Conservation (phyloP, 164 flowering plant genomes). For the Nelumbo lutea region DNA sequence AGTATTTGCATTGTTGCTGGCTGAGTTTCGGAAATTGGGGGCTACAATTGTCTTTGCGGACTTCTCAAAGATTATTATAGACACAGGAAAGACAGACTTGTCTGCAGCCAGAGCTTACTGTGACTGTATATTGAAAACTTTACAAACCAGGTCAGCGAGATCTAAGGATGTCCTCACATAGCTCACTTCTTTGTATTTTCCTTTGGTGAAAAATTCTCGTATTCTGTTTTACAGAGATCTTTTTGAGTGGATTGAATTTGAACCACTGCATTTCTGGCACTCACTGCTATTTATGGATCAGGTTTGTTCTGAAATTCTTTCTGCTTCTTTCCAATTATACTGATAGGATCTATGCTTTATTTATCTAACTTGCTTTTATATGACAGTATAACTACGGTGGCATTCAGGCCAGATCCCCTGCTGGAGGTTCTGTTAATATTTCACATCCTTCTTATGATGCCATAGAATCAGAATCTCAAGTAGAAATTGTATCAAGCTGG, state of each 20-base stretch:
- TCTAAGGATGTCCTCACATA: not conserved
- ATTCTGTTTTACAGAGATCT: slow-evolving; percentile 57
- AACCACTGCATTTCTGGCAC: slow-evolving; percentile 81
- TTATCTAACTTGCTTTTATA: not conserved
- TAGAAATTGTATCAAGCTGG: slow-evolving; percentile 88
- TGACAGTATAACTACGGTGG: slow-evolving; percentile 90
- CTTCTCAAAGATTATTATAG: slow-evolving; percentile 81
- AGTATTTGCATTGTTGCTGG: slow-evolving; percentile 83
- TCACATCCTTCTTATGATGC: slow-evolving; percentile 22
- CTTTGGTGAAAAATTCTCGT: not conserved
- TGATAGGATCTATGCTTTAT: not conserved
- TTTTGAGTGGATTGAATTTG: slow-evolving; percentile 97
- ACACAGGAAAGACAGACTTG: slow-evolving; percentile 84
- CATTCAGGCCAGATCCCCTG: slow-evolving; percentile 51
- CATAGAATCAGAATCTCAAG: slow-evolving; percentile 37
- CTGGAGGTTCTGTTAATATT: slow-evolving; percentile 13
- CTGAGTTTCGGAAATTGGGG: slow-evolving; percentile 90
- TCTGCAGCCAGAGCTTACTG: slow-evolving; percentile 86
- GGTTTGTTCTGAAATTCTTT: slow-evolving; percentile 34
- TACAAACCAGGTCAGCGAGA: slow-evolving; percentile 65
- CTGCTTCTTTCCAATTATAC: not conserved
- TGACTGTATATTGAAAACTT: slow-evolving; percentile 74
- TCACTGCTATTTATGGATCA: slow-evolving; percentile 96
- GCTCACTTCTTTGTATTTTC: slow-evolving; percentile 5
- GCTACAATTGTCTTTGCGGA: slow-evolving; percentile 81